Evolutionary conservation across 1,284 basidiomycete species (phyloP), one percentile per base, ranked within the genome.

Genomic region (Trametes hirsuta): DNA sequence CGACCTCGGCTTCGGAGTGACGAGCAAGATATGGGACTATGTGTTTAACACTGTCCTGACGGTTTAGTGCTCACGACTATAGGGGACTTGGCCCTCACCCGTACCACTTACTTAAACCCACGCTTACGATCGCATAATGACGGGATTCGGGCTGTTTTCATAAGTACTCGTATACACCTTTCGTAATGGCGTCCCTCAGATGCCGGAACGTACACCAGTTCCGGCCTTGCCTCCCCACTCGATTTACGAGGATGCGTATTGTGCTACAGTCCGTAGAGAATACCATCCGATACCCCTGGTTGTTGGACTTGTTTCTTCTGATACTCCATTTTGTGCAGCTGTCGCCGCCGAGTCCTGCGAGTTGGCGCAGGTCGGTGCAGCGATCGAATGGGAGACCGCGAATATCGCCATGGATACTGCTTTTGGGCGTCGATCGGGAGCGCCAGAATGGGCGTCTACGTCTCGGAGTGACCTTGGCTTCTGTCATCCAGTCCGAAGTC

Each of bases 1-100:
- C 73, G 95, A 98, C 73, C 88, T 98, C 49, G 97, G 95, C n/a
- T 99, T 97, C 71, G 97, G 97, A 49, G 97, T 99, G 21, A 98
- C 91, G 5, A 93, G 91, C 77, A 97, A 97, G 79, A 79, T 99
- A 47, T 99, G 97, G 97, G 97, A 98, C 75, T 81, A 87, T 71
- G 85, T 97, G 24, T 98, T 98, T 77, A 90, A 88, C 72, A 98
- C 96, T 4, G 81, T 91, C 42, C 80, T 95, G 15, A 81, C 81
- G 4, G 79, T 92, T 37, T 91, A 72, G 68, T 41, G 48, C 18
- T 37, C 41, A 14, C 11, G 10, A 10, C 34, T n/a, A 14, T 15
- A 30, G 30, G 5, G 5, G 30, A 30, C 30, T 30, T 5, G 4
- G 8, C 34, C 8, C 40, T 34, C 24, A 21, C 37, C 47, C n/a